Conservation (phyloP, 2,329 filamentous ascomycete species). For the Ceratocystis albifundus region DNA sequence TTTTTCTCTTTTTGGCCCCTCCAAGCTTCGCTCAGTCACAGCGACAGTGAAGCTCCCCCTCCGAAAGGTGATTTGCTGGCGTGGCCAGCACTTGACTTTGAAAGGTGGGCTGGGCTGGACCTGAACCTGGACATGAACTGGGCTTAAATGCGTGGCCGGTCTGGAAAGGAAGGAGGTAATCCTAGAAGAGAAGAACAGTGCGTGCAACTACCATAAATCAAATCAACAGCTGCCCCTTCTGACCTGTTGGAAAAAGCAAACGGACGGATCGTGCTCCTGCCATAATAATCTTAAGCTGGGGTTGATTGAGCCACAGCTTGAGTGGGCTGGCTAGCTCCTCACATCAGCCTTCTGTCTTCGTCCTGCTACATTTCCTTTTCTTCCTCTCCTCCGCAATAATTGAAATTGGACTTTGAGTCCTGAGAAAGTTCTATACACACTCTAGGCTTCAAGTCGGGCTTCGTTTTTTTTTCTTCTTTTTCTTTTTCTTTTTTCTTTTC, state of each 20-base stretch:
- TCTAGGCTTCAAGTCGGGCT: not conserved
- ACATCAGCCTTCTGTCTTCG: too few relatives aligned
- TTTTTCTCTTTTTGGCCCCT: conserved; percentile 1
- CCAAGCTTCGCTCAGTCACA: not conserved
- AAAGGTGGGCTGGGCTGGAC: too few relatives aligned
- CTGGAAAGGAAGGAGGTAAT: too few relatives aligned
- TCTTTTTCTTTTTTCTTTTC: not conserved
- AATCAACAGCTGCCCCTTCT: not conserved
- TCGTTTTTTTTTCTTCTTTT: not conserved
- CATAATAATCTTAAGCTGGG: not conserved
- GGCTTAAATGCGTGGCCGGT: too few relatives aligned
- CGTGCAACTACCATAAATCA: not conserved
- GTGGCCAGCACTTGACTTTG: too few relatives aligned
- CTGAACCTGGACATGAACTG: too few relatives aligned
- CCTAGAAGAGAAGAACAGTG: not conserved
- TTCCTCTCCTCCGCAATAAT: not conserved
- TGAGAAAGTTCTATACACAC: not conserved
- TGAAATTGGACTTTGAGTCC: not conserved
- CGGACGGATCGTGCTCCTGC: conserved; percentile 8
- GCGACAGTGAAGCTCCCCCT: too few relatives aligned
- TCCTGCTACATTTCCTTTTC: conserved; percentile 1
- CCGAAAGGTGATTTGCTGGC: not conserved
- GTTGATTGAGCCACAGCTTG: not conserved
- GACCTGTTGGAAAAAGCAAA: not conserved
- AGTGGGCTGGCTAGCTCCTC: not conserved